Base-by-base conservation (phyloP, 495 filamentous ascomycete genomes). In the Penicillium ucsense region DNA sequence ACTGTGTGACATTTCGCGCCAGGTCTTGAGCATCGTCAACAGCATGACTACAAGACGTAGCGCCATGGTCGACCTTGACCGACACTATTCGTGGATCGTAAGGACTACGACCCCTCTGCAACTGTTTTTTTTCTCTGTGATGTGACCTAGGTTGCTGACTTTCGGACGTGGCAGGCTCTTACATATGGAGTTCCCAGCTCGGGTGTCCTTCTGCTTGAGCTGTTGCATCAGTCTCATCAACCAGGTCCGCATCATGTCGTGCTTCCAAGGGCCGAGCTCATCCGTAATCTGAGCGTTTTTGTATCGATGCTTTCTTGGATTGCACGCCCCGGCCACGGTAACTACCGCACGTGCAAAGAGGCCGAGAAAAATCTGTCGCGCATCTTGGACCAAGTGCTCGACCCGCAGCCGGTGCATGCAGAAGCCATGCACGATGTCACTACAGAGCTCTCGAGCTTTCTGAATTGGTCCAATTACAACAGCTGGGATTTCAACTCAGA, bases 211-310 rank as follows among this genome's bases (percentile, higher is more conserved):
- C 74, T 77, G 28, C 67, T 83, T 38, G 82, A 85, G 52, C 71
- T 85, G 8, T 62, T 82, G 5, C 77, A 71, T 40, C 78, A 82
- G 48, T 74, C 74, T 8, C 73, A 76, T 47, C 58, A 63, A 4
- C 58, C 66, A 0, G 54, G 61, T 4, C 55, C 67, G 38, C 53
- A 64, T 41, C 41, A 52, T 28, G 48, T 67, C 31, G 46, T 66
- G 45, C 60, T 78, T 4, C 78, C 79, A 0, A 73, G 80, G 10
- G 79, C 81, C 1, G 76, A 80, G 51, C 67, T 78, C 7, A 79
- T 83, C 33, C 81, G 82, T 38, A 80, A 82, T 45, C 66, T 84
- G 5, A 82, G 79, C 46, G 72, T 82, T 9, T 78, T 85, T 38
- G 68, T 82, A 11, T 79, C 77, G 0, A 73, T 72, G 33, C 61